Conservation (phyloP, 2,329 filamentous ascomycete species). For the Aureobasidium musti region DNA sequence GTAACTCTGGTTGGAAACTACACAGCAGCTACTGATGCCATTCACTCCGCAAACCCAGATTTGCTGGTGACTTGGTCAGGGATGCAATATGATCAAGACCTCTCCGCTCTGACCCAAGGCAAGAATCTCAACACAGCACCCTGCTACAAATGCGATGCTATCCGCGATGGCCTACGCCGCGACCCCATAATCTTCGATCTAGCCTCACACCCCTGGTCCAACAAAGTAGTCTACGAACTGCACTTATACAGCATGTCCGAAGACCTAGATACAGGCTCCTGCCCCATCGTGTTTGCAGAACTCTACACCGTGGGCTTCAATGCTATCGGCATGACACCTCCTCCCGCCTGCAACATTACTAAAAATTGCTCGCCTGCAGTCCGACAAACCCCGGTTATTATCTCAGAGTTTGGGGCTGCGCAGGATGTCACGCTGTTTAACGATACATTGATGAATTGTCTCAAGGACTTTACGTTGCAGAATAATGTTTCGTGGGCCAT, state of each 20-base stretch:
- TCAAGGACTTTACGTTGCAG: slow-evolving; percentile 50
- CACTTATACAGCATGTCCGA: slow-evolving; percentile 47
- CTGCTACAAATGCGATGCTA: slow-evolving; percentile 46
- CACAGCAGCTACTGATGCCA: slow-evolving; percentile 52
- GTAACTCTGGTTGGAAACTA: slow-evolving; percentile 56
- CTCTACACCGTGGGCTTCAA: slow-evolving; percentile 57
- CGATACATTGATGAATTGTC: slow-evolving; percentile 51
- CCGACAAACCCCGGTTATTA: slow-evolving; percentile 43
- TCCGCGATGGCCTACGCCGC: slow-evolving; percentile 48
- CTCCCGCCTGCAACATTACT: slow-evolving; percentile 42
- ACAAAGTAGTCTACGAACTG: slow-evolving; percentile 54
- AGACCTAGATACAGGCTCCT: slow-evolving; percentile 47
- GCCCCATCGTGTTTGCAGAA: slow-evolving; percentile 52
- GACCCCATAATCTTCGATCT: slow-evolving; percentile 52
- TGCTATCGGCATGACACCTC: slow-evolving; percentile 44
- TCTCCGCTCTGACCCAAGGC: slow-evolving; percentile 36
- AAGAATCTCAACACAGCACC: slow-evolving; percentile 44
- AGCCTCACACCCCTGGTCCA: slow-evolving; percentile 49
- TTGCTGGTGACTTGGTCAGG: slow-evolving; percentile 61
- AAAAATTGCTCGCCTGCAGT: slow-evolving; percentile 42
- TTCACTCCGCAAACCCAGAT: slow-evolving; percentile 55
- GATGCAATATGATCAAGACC: slow-evolving; percentile 53
- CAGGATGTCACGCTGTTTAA: slow-evolving; percentile 47
- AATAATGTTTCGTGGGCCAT: slow-evolving; percentile 54
- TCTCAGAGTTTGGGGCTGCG: slow-evolving; percentile 44